phyloP scores from a whole-genome alignment of 2,329 filamentous ascomycete species.

The Hymenoscyphus fructigenus region DNA sequence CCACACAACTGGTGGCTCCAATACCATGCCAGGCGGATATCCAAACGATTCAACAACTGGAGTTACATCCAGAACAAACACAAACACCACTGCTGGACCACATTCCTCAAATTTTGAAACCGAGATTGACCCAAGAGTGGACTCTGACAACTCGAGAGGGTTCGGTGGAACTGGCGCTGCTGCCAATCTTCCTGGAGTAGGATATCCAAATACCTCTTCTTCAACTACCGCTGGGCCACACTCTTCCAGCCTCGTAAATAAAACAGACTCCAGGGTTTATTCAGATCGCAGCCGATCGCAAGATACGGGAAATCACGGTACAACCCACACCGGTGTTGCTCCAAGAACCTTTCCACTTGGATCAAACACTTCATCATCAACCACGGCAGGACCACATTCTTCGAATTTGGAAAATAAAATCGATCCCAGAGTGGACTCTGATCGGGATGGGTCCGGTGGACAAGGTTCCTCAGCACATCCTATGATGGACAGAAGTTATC shows the following conservation, averaged over 20 bases:
- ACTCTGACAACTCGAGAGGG: not conserved
- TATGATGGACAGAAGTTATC: slow-evolving; percentile 4
- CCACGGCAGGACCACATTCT: slow-evolving; percentile 40
- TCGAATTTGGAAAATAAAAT: slow-evolving; percentile 43
- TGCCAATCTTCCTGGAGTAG: not conserved
- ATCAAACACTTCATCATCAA: slow-evolving; percentile 19
- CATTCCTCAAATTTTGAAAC: not conserved
- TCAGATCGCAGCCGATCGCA: slow-evolving; percentile 51
- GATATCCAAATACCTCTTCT: slow-evolving; percentile 14
- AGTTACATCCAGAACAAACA: not conserved
- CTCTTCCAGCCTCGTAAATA: slow-evolving; percentile 40
- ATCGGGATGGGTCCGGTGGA: slow-evolving; percentile 48
- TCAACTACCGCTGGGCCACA: slow-evolving; percentile 38
- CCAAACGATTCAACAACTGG: not conserved
- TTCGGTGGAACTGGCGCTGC: not conserved
- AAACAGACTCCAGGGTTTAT: slow-evolving; percentile 49
- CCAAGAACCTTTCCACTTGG: not conserved
- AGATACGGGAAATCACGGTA: not conserved
- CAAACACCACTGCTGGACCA: not conserved
- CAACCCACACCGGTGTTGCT: not conserved
- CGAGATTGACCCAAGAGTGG: not conserved
- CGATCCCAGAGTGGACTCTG: slow-evolving; percentile 54
- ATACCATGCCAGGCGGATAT: slow-evolving; percentile 1
- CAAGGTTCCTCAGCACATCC: not conserved
- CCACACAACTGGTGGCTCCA: slow-evolving; percentile 2